Percentiles rank a stretch among this genome's conserved stretches.
These are phyloP conservation scores for Nigrospora oryzae DNA, from an alignment of 2,329 filamentous ascomycete genomes.

Conservation along the genomic window DNA sequence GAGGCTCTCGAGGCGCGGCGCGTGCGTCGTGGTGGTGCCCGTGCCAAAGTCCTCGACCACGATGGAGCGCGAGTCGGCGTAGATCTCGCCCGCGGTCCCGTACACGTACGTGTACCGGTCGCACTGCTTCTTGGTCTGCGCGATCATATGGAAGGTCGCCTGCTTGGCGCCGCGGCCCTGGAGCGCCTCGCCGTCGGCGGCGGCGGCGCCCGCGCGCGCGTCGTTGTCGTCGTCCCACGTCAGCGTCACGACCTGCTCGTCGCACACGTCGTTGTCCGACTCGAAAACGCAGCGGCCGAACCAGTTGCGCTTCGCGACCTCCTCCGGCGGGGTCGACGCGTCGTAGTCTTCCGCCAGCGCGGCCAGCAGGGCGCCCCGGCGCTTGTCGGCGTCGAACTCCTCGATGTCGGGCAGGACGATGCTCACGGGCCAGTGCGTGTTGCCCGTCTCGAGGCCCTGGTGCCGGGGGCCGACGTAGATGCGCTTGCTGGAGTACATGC, in stretches of 20 bases:
- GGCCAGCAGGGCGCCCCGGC: conserved; percentile 26
- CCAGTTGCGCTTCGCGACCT: conserved; percentile 55
- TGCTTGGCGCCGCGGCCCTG: conserved; percentile 63
- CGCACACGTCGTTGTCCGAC: conserved; percentile 84
- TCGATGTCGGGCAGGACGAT: conserved; percentile 93
- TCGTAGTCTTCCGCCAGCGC: conserved; percentile 43
- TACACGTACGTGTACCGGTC: conserved; percentile 80
- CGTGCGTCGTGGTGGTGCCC: conserved; percentile 43
- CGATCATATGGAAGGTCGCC: conserved; percentile 89
- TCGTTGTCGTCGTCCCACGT: conserved; percentile 68
- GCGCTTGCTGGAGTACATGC: conserved; percentile 77
- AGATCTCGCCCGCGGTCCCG: conserved; percentile 77
- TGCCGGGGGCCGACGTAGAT: conserved; percentile 67
- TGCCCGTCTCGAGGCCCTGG: conserved; percentile 52
- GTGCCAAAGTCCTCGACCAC: conserved; percentile 64
- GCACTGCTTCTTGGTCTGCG: conserved; percentile 80
- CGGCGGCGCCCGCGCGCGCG: conserved; percentile 15
- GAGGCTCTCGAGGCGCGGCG: conserved; percentile 51
- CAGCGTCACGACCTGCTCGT: conserved; percentile 85
- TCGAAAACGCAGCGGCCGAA: conserved; percentile 96
- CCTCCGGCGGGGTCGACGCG: conserved; percentile 32
- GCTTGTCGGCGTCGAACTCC: conserved; percentile 47
- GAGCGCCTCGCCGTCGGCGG: conserved; percentile 11
- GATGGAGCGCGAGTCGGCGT: conserved; percentile 74
- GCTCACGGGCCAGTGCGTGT: conserved; percentile 72